These are phyloP conservation scores for Lotus japonicus DNA, from an alignment of 306 rosid genomes.

Conservation along the genomic window DNA sequence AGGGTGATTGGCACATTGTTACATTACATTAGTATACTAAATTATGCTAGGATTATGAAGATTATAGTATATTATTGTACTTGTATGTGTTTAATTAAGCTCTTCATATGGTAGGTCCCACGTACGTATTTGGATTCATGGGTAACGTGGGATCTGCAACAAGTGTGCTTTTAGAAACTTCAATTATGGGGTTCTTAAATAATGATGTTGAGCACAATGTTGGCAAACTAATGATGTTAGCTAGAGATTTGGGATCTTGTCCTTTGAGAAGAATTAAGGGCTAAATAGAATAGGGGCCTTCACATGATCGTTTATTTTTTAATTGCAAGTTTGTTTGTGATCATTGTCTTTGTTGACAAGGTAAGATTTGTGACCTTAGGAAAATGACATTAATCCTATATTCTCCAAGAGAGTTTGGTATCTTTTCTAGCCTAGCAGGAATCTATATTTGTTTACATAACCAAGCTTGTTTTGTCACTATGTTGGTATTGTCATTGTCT, in stretches of 20 bases:
- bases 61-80: too few species aligned
- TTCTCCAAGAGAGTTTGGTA: not conserved
- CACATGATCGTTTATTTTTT: not conserved
- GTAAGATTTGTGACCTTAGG: not conserved
- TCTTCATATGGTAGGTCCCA: conserved; percentile 16
- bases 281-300: not conserved
- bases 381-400: conserved; percentile 12
- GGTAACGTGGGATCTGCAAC: conserved; percentile 2
- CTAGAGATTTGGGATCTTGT: not conserved
- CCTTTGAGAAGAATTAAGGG: not conserved
- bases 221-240: conserved; percentile 15
- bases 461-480: not conserved
- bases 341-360: conserved; percentile 5
- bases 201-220: conserved; percentile 26
- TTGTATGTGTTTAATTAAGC: not conserved
- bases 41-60: not conserved
- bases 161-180: not conserved
- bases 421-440: not conserved
- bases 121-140: conserved; percentile 16
- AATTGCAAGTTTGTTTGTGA: not conserved
- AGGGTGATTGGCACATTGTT: too few species aligned
- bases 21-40: not conserved
- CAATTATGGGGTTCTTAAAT: conserved; percentile 3
- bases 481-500: not conserved
- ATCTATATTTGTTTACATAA: not conserved